phyloP scores from a whole-genome alignment of 2,329 filamentous ascomycete species.

The Pezicula carpinea region DNA sequence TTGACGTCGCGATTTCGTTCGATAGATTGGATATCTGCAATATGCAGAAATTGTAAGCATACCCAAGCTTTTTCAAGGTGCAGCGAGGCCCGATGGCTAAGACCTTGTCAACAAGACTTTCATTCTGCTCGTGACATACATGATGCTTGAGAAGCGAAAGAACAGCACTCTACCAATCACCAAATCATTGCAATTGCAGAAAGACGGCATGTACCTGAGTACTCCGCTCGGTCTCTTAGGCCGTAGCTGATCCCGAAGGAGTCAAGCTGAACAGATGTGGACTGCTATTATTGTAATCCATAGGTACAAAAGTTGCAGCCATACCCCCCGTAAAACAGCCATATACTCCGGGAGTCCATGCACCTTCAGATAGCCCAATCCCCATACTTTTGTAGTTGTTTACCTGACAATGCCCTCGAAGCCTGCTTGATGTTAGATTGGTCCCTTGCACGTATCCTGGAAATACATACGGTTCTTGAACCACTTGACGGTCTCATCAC shows the following conservation, averaged over 20 bases:
- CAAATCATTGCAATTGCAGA: neutral
- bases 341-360: constrained; percentile 24
- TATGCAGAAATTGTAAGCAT: too few species aligned
- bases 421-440: constrained; percentile 42
- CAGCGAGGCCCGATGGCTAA: too few species aligned
- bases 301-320: constrained; percentile 27
- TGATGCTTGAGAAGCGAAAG: too few species aligned
- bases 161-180: too few species aligned
- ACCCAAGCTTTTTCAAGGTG: too few species aligned
- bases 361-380: constrained; percentile 9
- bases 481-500: constrained; percentile 96
- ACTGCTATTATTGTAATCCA: constrained; percentile 36
- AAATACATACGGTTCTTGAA: constrained; percentile 63
- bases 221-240: constrained; percentile 68
- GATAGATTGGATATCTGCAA: too few species aligned
- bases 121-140: too few species aligned
- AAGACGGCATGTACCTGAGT: constrained; percentile 53
- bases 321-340: constrained; percentile 17
- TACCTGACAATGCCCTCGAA: constrained; percentile 99
- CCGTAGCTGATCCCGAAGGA: constrained; percentile 57
- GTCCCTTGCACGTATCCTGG: constrained; percentile 18
- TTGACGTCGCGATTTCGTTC: too few species aligned
- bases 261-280: constrained; percentile 43
- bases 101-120: too few species aligned
- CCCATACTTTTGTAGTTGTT: constrained; percentile 33